Percentiles rank a stretch among this genome's conserved stretches.
Conservation (phyloP, 768 basidiomycete genomes). For the Lentinula detonsa region DNA sequence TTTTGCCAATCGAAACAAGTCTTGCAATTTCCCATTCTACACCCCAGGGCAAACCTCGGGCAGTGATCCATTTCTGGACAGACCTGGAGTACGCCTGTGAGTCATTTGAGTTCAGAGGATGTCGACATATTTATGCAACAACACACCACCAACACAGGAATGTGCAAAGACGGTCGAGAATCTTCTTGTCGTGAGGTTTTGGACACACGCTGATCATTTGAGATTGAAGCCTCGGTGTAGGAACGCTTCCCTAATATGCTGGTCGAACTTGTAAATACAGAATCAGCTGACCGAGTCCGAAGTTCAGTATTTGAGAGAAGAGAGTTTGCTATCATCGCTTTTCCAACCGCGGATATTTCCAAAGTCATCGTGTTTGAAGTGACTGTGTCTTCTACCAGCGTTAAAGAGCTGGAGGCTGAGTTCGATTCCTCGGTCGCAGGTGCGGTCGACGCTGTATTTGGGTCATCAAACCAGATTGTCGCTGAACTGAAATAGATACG, state of each 20-base stretch:
- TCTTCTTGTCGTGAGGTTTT: not conserved
- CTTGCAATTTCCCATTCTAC: slow-evolving; percentile 37
- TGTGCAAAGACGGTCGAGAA: not conserved
- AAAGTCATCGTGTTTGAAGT: not conserved
- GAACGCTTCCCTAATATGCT: not conserved
- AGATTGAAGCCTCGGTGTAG: not conserved
- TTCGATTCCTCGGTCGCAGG: not conserved
- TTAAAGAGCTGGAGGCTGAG: not conserved
- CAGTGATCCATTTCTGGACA: slow-evolving; percentile 6
- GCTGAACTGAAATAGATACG: not conserved
- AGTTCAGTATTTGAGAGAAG: not conserved
- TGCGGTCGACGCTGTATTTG: not conserved
- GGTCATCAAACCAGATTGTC: not conserved
- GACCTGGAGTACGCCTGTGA: slow-evolving; percentile 1
- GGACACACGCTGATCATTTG: not conserved
- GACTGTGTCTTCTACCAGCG: not conserved
- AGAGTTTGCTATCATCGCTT: not conserved
- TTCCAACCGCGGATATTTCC: not conserved
- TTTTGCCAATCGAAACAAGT: slow-evolving; percentile 13
- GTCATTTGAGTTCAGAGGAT: not conserved
- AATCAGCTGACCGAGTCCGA: not conserved
- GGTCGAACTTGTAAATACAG: not conserved
- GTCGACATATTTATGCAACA: no score
- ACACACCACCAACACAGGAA: slow-evolving; percentile 1
- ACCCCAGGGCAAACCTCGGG: slow-evolving; percentile 18